Evolutionary conservation across 768 basidiomycete species (phyloP).

Genomic region (Rubroboletus satanas): DNA sequence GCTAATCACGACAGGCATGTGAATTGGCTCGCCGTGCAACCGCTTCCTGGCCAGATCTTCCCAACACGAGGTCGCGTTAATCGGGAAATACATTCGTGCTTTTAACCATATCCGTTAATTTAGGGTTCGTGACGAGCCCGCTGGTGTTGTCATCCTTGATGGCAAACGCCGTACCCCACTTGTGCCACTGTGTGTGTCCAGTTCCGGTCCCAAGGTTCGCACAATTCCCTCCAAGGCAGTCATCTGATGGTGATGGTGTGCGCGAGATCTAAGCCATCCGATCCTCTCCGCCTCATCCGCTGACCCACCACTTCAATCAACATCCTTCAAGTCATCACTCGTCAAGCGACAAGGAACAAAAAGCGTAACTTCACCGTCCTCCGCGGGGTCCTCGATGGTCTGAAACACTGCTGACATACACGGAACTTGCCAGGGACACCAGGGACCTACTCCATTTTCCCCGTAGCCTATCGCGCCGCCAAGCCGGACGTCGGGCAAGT

Average conservation of each 20-base stretch:
- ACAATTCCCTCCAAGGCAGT: conserved; percentile 12
- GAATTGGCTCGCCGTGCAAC: conserved; percentile 2
- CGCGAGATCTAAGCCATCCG: conserved; percentile 15
- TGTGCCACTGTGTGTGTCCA: neutral
- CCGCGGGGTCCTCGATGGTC: conserved; percentile 28
- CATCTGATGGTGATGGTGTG: conserved; percentile 20
- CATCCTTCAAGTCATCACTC: neutral
- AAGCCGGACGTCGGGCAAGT: neutral
- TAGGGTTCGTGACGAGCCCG: conserved; percentile 25
- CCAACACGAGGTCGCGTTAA: conserved; percentile 21
- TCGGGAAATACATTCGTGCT: conserved; percentile 23
- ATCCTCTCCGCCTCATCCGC: conserved; percentile 1
- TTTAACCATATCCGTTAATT: conserved; percentile 30
- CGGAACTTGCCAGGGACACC: conserved; percentile 12
- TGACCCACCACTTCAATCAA: neutral
- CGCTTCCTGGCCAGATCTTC: conserved; percentile 25
- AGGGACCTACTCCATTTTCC: neutral
- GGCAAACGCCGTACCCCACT: conserved; percentile 22
- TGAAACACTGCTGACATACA: conserved; percentile 14
- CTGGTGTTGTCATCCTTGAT: conserved; percentile 16
- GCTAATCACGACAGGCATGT: conserved; percentile 15
- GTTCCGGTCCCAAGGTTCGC: conserved; percentile 11
- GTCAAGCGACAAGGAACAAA: conserved; percentile 7
- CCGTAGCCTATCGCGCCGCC: neutral
- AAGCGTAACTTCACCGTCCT: conserved; percentile 10